A percentile compares a stretch with the other conserved stretches of the same genome.
Conservation (phyloP, 352 stramenopile species). For the Pythium dissimile region DNA sequence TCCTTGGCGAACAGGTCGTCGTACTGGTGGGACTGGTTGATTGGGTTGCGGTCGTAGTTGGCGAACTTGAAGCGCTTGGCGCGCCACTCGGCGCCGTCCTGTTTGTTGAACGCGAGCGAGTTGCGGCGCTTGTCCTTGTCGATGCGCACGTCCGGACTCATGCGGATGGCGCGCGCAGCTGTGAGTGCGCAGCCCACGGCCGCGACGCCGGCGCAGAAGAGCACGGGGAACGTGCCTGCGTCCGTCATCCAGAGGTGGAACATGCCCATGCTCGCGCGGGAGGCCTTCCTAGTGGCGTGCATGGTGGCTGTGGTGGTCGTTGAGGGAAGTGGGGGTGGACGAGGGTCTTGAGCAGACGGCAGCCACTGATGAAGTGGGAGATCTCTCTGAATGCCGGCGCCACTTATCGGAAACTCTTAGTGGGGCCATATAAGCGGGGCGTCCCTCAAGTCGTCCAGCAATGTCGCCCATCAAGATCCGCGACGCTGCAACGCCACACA, state of each 20-base stretch:
- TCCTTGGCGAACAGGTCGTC: slow-evolving; percentile 43
- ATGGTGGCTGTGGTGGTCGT: slow-evolving; percentile 2
- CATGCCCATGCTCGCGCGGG: slow-evolving; percentile 32
- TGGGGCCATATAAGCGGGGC: not conserved
- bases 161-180: slow-evolving; percentile 27
- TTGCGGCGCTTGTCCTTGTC: slow-evolving; percentile 38
- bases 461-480: slow-evolving; percentile 1
- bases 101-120: slow-evolving; percentile 29
- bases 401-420: too few relatives aligned
- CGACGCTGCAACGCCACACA: not conserved
- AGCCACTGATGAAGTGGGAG: slow-evolving; percentile 23
- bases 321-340: not conserved
- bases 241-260: slow-evolving; percentile 53
- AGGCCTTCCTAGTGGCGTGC: slow-evolving; percentile 17
- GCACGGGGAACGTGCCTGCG: slow-evolving; percentile 40
- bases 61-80: slow-evolving; percentile 42
- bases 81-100: slow-evolving; percentile 36
- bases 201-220: slow-evolving; percentile 38
- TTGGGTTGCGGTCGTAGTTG: slow-evolving; percentile 49
- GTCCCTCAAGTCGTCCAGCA: not conserved
- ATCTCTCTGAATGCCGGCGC: not conserved
- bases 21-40: slow-evolving; percentile 66
- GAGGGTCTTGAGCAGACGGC: slow-evolving; percentile 10
- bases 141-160: slow-evolving; percentile 38
- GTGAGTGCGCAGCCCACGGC: slow-evolving; percentile 26